phyloP scores from a whole-genome alignment of 805 yeast species.

The Kodamaea jinghongensis region DNA sequence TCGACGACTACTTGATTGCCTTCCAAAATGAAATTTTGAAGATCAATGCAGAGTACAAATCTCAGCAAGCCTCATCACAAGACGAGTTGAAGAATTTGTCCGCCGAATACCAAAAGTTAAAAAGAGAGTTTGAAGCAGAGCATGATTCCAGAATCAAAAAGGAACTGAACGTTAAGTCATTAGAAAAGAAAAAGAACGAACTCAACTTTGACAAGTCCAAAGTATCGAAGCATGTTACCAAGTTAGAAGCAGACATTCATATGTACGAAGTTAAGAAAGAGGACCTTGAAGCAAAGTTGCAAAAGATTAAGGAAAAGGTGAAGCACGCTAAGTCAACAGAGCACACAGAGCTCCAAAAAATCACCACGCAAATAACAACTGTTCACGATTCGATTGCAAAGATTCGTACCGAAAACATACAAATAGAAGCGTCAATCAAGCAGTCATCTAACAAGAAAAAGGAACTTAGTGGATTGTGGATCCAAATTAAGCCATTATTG shows the following conservation, averaged over 20 bases:
- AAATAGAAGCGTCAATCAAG: slow-evolving; percentile 26
- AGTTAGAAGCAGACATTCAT: slow-evolving; percentile 15
- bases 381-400: slow-evolving; percentile 15
- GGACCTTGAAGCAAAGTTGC: slow-evolving; percentile 15
- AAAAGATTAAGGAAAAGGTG: slow-evolving; percentile 24
- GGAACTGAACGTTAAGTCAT: slow-evolving; percentile 31
- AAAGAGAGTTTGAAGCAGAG: slow-evolving; percentile 37
- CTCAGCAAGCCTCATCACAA: slow-evolving; percentile 12
- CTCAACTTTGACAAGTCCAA: slow-evolving; percentile 33
- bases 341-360: slow-evolving; percentile 19
- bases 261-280: slow-evolving; percentile 18
- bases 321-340: slow-evolving; percentile 12
- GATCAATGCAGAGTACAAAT: slow-evolving; percentile 19
- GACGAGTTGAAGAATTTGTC: slow-evolving; percentile 18
- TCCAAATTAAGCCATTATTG: slow-evolving; percentile 23
- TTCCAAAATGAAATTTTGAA: slow-evolving; percentile 27
- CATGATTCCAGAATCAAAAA: slow-evolving; percentile 26
- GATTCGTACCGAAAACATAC: slow-evolving; percentile 21
- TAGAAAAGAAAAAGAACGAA: slow-evolving; percentile 31
- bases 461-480: slow-evolving; percentile 15
- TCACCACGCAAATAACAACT: slow-evolving; percentile 16
- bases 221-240: slow-evolving; percentile 21
- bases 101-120: slow-evolving; percentile 30
- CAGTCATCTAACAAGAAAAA: slow-evolving; percentile 22
- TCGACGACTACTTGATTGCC: slow-evolving; percentile 23